Evolutionary conservation across 306 rosid species (phyloP).

Genomic region (Dalbergia oliveri): DNA sequence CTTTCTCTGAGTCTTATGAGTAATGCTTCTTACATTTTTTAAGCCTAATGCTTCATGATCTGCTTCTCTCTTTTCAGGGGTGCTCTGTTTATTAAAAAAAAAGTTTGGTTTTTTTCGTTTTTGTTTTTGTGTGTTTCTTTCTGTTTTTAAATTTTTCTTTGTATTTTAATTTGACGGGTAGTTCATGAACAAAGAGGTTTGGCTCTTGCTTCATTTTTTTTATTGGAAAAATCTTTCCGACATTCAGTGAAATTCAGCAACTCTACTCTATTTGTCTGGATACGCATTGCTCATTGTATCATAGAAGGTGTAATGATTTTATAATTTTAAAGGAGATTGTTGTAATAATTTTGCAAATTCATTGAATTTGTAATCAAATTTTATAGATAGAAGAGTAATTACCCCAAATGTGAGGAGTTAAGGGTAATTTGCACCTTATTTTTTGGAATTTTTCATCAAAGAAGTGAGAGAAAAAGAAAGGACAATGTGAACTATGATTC

Average conservation of each 20-base stretch:
- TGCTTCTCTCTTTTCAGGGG: not conserved
- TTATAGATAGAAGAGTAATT: no score
- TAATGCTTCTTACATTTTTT: conserved; percentile 45
- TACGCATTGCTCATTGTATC: no score
- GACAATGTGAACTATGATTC: conserved; percentile 31
- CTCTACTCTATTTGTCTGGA: no score
- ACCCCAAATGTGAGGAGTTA: no score
- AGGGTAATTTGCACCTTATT: not conserved
- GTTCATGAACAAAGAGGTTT: not conserved
- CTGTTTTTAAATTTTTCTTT: not conserved
- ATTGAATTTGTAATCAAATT: no score
- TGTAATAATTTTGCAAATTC: no score
- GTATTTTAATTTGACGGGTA: not conserved
- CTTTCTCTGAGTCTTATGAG: conserved; percentile 76
- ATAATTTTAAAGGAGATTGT: no score
- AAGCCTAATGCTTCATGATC: conserved; percentile 1
- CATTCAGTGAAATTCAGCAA: no score
- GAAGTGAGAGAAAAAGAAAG: conserved; percentile 29
- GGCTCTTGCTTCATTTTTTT: not conserved
- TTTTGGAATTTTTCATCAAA: not conserved
- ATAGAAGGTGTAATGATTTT: no score
- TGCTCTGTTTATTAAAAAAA: not conserved
- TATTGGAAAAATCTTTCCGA: no score
- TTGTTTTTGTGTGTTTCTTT: not conserved
- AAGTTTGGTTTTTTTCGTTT: no score